A percentile compares a stretch with the other conserved stretches of the same genome.
Conservation (phyloP, 441 rosid species). For the Brassica balearica region DNA sequence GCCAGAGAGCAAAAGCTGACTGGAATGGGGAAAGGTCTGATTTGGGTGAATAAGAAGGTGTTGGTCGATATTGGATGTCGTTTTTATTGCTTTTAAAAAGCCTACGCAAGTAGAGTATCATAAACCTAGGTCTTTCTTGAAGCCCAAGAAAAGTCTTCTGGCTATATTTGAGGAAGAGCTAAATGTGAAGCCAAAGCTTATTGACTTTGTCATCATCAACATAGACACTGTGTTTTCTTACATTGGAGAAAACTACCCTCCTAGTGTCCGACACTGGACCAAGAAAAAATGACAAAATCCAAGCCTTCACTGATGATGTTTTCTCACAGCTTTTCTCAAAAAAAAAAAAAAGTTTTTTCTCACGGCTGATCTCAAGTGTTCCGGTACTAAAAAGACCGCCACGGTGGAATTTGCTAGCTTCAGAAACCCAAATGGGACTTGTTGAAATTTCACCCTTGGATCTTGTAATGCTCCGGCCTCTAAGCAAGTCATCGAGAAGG, state of each 20-base stretch:
- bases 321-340: no score
- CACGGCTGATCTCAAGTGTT: conserved; percentile 42
- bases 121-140: conserved; percentile 55
- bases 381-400: conserved; percentile 37
- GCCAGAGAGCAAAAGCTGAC: conserved; percentile 73
- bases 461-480: conserved; percentile 47
- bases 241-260: conserved; percentile 45
- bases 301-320: conserved; percentile 26
- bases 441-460: conserved; percentile 46
- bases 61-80: conserved; percentile 92
- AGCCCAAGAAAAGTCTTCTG: conserved; percentile 50
- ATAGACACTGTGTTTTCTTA: conserved; percentile 53
- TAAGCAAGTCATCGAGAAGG: conserved; percentile 51
- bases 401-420: conserved; percentile 52
- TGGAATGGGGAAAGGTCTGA: conserved; percentile 82
- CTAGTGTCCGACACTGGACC: conserved; percentile 42
- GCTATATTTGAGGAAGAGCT: conserved; percentile 57
- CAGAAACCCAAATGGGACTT: conserved; percentile 48
- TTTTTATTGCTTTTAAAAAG: conserved; percentile 68
- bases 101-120: conserved; percentile 80
- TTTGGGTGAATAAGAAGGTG: conserved; percentile 83
- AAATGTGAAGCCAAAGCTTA: conserved; percentile 47
- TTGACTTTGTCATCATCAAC: conserved; percentile 45
- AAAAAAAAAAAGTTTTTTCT: neutral
- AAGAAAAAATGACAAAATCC: conserved; percentile 33